Evolutionary conservation across 2,329 filamentous ascomycete species (phyloP), one percentile per base, ranked within the genome.

Genomic region (Diaporthe vexans): DNA sequence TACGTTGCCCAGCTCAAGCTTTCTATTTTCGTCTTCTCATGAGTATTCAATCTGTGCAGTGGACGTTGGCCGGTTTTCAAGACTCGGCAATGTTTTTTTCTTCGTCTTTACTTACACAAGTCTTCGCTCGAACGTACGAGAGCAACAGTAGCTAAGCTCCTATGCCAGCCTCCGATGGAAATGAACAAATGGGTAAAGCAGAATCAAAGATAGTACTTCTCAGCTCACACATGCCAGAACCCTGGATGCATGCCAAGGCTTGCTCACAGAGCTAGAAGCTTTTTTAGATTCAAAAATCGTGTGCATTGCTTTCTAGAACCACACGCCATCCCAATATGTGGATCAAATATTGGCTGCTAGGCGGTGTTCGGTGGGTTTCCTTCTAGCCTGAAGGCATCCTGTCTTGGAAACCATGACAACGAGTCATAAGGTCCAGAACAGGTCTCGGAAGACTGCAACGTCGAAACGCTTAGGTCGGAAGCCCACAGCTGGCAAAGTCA

Each of bases 311-410:
- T 52, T 52, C 33, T 54, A 40, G 46, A 52, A 68, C 29, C 63
- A 54, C 63, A 54, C 48, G 63, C 48, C 48, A 40, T 24, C n/a
- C 15, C n/a, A 68, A 68, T 54, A 68, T 40, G 46, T 54, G 63
- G 29, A 13, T 21, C 48, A 24, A 29, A 33, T 54, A 68, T 67
- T 35, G 21, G 15, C 48, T 68, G 33, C 35, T 29, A n/a, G n/a
- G 48, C 54, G 33, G 33, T 40, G 33, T 54, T 52, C 63, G 43
- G 57, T 33, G 33, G n/a, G 15, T n/a, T 35, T 72, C 69, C 43
- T 37, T 63, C 24, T 19, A n/a, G 33, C 33, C 33, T 63, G 33
- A 26, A 11, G 33, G 7, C 19, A 13, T 72, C 21, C 37, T 43
- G 46, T 54, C 56, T 71, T 43, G 19, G 46, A 37, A 51, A 29